Conservation (phyloP, 1,139 yeast genomes). For the Geotrichum aggregatum region DNA sequence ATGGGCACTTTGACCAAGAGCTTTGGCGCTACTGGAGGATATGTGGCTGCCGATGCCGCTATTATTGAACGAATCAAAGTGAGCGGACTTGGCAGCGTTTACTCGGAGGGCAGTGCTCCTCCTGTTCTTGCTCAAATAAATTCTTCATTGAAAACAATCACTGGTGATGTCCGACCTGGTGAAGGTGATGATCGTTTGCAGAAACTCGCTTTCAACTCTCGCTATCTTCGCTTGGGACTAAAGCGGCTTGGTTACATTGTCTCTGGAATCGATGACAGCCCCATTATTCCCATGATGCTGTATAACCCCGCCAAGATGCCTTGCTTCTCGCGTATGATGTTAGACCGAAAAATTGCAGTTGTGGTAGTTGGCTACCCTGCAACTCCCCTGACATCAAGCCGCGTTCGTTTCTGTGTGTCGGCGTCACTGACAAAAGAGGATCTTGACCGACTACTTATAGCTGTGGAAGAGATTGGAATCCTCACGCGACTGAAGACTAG, state of each 20-base stretch:
- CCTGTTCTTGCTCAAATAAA: constrained; percentile 87
- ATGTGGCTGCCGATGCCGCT: constrained; percentile 68
- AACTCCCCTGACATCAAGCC: constrained; percentile 82
- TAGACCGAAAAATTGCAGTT: constrained; percentile 78
- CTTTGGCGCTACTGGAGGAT: constrained; percentile 98
- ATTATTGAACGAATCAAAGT: constrained; percentile 71
- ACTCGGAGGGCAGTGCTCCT: constrained; percentile 84
- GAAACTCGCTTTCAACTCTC: constrained; percentile 91
- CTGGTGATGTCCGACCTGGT: constrained; percentile 81
- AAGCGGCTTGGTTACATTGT: constrained; percentile 90
- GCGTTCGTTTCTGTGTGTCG: constrained; percentile 90
- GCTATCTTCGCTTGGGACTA: constrained; percentile 85
- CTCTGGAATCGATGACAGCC: constrained; percentile 93
- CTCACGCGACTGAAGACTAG: constrained; percentile 68
- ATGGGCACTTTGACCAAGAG: constrained; percentile 98
- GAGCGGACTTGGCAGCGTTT: constrained; percentile 66
- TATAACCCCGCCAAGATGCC: constrained; percentile 95
- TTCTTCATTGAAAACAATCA: constrained; percentile 71
- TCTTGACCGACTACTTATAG: constrained; percentile 71
- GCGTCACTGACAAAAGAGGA: constrained; percentile 91
- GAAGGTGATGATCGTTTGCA: constrained; percentile 89
- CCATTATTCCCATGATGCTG: constrained; percentile 83
- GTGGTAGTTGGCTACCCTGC: constrained; percentile 98
- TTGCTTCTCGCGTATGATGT: constrained; percentile 77
- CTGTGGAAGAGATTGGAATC: constrained; percentile 78